phyloP scores from a whole-genome alignment of 2,329 filamentous ascomycete genomes.

The Botrytis pseudocinerea region DNA sequence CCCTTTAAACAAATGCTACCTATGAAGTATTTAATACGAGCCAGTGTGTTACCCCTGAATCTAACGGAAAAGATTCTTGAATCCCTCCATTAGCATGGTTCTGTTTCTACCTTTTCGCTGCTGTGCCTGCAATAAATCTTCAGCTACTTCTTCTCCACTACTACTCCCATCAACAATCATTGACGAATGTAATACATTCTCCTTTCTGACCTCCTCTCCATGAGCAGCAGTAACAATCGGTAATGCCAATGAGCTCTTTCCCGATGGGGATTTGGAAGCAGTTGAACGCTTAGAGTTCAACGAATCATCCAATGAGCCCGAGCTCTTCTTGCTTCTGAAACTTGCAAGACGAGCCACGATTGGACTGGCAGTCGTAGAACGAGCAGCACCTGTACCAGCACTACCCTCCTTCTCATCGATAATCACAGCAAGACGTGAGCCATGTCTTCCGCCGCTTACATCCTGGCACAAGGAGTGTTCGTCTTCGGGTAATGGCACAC shows the following conservation, averaged over 20 bases:
- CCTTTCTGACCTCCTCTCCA: conserved; percentile 36
- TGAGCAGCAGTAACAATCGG: conserved; percentile 26
- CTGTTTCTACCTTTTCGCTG: conserved; percentile 31
- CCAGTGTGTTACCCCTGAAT: too few relatives aligned
- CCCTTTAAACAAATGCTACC: neutral
- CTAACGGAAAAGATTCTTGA: conserved; percentile 40
- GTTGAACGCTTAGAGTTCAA: conserved; percentile 24
- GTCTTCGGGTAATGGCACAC: conserved; percentile 22
- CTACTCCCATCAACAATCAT: conserved; percentile 25
- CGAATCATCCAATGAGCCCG: conserved; percentile 29
- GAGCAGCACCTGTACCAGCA: conserved; percentile 29
- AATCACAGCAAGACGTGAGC: conserved; percentile 36
- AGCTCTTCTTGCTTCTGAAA: conserved; percentile 34
- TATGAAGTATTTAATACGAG: neutral
- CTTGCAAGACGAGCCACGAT: conserved; percentile 33
- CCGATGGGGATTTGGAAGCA: conserved; percentile 35
- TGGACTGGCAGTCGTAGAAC: neutral
- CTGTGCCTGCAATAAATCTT: conserved; percentile 25
- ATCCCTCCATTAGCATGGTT: conserved; percentile 33
- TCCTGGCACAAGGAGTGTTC: conserved; percentile 27
- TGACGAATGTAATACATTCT: conserved; percentile 13
- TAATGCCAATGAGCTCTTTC: conserved; percentile 32
- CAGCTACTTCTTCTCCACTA: neutral
- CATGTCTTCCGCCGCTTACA: neutral
- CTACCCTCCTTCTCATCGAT: conserved; percentile 39